Conservation (phyloP, 352 stramenopile species). For the Phytophthora litchii region DNA sequence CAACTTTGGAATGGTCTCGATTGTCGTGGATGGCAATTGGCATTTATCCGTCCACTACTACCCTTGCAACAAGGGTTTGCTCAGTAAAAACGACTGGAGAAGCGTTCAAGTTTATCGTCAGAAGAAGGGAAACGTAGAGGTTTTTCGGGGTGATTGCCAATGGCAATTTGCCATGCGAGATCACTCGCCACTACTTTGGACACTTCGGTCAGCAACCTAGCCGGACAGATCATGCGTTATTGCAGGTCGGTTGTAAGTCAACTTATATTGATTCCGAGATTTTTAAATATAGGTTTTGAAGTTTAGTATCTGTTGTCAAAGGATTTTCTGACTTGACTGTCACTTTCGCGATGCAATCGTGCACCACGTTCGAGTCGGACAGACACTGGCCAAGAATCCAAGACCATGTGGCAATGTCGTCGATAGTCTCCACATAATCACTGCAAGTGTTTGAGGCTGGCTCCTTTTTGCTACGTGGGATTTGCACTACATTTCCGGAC, state of each 20-base stretch:
- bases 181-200: no score
- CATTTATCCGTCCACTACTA: no score
- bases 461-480: slow-evolving; percentile 13
- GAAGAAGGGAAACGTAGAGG: background rate
- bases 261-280: no score
- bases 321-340: slow-evolving; percentile 1
- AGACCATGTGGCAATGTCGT: slow-evolving; percentile 15
- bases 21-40: no score
- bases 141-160: background rate
- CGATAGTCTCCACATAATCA: slow-evolving; percentile 13
- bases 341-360: no score
- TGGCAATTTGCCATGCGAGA: slow-evolving; percentile 1
- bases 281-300: no score
- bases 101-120: slow-evolving; percentile 8
- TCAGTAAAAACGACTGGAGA: background rate
- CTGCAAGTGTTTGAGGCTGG: slow-evolving; percentile 1
- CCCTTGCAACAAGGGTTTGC: no score
- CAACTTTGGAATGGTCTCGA: no score
- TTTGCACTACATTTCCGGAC: slow-evolving; percentile 4
- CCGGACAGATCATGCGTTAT: slow-evolving; percentile 2
- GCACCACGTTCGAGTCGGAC: no score
- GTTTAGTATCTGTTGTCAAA: background rate
- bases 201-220: no score
- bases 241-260: background rate
- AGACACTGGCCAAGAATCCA: slow-evolving; percentile 17